A percentile compares a stretch with the other conserved stretches of the same genome.
Conservation (phyloP, 1,284 basidiomycete species). For the Pascua guehoae region DNA sequence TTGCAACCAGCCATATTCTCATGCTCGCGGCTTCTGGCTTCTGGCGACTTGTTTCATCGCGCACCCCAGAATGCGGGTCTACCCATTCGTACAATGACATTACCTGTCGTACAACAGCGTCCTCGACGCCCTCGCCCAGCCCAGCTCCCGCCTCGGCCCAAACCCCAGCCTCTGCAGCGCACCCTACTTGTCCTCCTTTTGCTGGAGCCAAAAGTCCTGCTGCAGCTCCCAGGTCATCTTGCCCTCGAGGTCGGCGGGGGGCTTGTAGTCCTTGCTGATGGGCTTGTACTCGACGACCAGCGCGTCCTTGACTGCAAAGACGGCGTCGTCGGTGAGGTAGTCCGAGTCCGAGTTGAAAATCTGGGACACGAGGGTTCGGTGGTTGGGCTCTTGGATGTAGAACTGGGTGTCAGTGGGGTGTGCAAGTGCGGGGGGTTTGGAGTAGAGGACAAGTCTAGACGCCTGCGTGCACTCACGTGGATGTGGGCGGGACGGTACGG, state of each 20-base stretch:
- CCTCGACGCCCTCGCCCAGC: too few species aligned
- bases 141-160: too few species aligned
- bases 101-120: too few species aligned
- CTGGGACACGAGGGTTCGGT: conserved; percentile 36
- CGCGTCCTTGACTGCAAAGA: conserved; percentile 47
- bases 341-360: conserved; percentile 44
- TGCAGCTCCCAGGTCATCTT: conserved; percentile 20
- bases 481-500: conserved; percentile 49
- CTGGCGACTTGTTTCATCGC: too few species aligned
- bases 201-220: conserved; percentile 23
- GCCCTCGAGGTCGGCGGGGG: conserved; percentile 12
- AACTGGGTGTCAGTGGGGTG: conserved; percentile 48
- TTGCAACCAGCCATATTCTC: too few species aligned
- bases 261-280: conserved; percentile 10
- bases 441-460: conserved; percentile 3
- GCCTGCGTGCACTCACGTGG: conserved; percentile 21
- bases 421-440: conserved; percentile 8
- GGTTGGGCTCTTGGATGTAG: conserved; percentile 28
- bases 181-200: background rate
- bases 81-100: too few species aligned
- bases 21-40: too few species aligned
- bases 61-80: too few species aligned
- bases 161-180: too few species aligned
- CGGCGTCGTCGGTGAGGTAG: conserved; percentile 46
- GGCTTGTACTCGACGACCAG: conserved; percentile 23